Evolutionary conservation across 352 stramenopile species (phyloP).

Genomic region (Aphanomyces euteiches): DNA sequence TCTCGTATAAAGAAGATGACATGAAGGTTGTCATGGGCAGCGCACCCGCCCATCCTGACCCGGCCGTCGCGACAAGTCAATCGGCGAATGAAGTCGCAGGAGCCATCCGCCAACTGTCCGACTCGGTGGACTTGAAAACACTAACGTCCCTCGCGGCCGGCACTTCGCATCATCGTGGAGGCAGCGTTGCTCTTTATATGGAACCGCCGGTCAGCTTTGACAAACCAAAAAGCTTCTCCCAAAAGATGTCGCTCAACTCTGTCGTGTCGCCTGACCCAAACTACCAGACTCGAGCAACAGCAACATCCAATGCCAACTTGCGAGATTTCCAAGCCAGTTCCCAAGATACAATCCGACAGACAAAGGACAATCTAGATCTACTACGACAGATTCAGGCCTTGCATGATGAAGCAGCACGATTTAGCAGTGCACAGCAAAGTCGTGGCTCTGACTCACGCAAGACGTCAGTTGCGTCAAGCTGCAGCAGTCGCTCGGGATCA

Average conservation of each 20-base stretch:
- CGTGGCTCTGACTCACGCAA: neutral
- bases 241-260: no score
- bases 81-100: constrained; percentile 4
- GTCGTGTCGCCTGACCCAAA: no score
- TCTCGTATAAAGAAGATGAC: constrained; percentile 11
- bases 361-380: constrained; percentile 24
- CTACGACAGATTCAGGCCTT: constrained; percentile 27
- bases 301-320: constrained; percentile 1
- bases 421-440: neutral
- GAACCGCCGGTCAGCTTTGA: neutral
- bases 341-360: constrained; percentile 14
- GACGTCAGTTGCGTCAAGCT: neutral
- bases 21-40: constrained; percentile 9
- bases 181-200: neutral
- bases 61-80: no score
- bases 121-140: constrained; percentile 23
- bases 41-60: neutral
- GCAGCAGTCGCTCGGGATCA: no score
- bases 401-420: constrained; percentile 6
- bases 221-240: no score
- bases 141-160: constrained; percentile 9
- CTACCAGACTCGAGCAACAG: no score
- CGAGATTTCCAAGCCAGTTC: neutral
- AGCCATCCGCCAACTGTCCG: constrained; percentile 18
- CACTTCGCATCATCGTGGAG: neutral